A percentile compares a stretch with the other conserved stretches of the same genome.
phyloP scores from a whole-genome alignment of 2,329 filamentous ascomycete genomes.

The Paramyrothecium roridum region DNA sequence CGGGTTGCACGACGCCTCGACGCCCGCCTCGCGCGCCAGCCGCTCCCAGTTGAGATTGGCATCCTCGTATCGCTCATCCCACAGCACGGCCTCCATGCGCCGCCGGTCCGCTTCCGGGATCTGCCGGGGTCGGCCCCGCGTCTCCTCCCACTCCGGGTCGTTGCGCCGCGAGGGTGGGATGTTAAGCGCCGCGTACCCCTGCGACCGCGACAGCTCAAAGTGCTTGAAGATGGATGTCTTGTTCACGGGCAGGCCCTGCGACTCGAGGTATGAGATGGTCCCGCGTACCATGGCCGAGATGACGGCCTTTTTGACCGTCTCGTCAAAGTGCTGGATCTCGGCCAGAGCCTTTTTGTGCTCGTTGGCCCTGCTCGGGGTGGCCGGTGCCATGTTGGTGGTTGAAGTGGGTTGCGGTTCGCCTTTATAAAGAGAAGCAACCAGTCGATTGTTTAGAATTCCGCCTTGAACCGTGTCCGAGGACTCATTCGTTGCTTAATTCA shows the following conservation, averaged over 20 bases:
- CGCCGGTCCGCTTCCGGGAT: constrained; percentile 28
- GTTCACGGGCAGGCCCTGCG: constrained; percentile 33
- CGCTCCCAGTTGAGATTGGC: constrained; percentile 29
- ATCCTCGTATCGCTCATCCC: constrained; percentile 28
- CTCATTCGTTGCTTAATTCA: no score
- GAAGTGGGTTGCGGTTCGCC: no score
- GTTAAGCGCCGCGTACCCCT: constrained; percentile 33
- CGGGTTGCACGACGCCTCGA: constrained; percentile 27
- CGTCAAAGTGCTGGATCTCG: neutral
- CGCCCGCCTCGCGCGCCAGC: constrained; percentile 27
- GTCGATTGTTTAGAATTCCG: no score
- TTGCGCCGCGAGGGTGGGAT: constrained; percentile 27
- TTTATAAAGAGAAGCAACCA: no score
- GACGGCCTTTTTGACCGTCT: constrained; percentile 29
- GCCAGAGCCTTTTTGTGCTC: neutral
- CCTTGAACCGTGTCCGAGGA: no score
- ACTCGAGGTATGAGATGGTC: constrained; percentile 35
- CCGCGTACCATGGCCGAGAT: constrained; percentile 27
- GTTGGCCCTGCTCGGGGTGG: constrained; percentile 8
- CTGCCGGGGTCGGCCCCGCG: constrained; percentile 30
- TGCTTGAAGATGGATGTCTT: constrained; percentile 36
- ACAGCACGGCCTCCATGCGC: constrained; percentile 34
- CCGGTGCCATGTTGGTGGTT: constrained; percentile 9
- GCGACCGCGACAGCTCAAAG: constrained; percentile 33
- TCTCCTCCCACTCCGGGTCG: constrained; percentile 35